Percentiles rank a stretch among this genome's conserved stretches.
Evolutionary conservation across 352 stramenopile genomes (phyloP).

Genomic region (Pythium rishiriense): DNA sequence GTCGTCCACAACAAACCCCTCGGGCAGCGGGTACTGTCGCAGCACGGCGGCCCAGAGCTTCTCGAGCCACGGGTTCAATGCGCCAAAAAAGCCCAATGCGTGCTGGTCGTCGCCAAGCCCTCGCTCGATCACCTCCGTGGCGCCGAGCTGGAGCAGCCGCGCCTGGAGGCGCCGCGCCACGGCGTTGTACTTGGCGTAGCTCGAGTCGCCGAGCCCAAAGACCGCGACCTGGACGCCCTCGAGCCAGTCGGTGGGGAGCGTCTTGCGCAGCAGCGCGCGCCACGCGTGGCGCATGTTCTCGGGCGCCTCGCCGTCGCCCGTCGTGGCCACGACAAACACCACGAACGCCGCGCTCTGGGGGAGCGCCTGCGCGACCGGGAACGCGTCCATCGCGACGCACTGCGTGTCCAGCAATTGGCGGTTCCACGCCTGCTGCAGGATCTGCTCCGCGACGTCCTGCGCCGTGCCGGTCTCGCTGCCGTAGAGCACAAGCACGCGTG

Average conservation of each 20-base stretch:
- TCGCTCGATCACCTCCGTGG: slow-evolving; percentile 65
- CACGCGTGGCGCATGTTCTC: slow-evolving; percentile 90
- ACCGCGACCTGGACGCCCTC: slow-evolving; percentile 72
- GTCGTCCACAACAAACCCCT: slow-evolving; percentile 67
- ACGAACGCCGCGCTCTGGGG: slow-evolving; percentile 58
- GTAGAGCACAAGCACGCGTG: slow-evolving; percentile 86
- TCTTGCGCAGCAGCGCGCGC: slow-evolving; percentile 87
- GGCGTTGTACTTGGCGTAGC: slow-evolving; percentile 93
- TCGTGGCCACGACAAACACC: slow-evolving; percentile 91
- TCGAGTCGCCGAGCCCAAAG: slow-evolving; percentile 92
- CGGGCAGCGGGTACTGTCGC: slow-evolving; percentile 45
- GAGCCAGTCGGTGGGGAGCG: slow-evolving; percentile 68
- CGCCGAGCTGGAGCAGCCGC: slow-evolving; percentile 86
- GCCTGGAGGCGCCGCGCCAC: slow-evolving; percentile 83
- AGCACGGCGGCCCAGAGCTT: slow-evolving; percentile 68
- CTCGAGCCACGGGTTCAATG: slow-evolving; percentile 80
- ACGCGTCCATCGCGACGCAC: slow-evolving; percentile 65
- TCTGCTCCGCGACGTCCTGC: slow-evolving; percentile 83
- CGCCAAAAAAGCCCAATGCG: slow-evolving; percentile 80
- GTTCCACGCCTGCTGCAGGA: slow-evolving; percentile 66
- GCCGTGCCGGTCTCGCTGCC: slow-evolving; percentile 89
- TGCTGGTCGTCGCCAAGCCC: slow-evolving; percentile 90
- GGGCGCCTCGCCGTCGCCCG: slow-evolving; percentile 90
- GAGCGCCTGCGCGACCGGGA: slow-evolving; percentile 52
- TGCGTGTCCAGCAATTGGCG: slow-evolving; percentile 58